These are phyloP conservation scores for Ophiostoma himal-ulmi DNA, from an alignment of 2,329 filamentous ascomycete species.

Conservation along the genomic window DNA sequence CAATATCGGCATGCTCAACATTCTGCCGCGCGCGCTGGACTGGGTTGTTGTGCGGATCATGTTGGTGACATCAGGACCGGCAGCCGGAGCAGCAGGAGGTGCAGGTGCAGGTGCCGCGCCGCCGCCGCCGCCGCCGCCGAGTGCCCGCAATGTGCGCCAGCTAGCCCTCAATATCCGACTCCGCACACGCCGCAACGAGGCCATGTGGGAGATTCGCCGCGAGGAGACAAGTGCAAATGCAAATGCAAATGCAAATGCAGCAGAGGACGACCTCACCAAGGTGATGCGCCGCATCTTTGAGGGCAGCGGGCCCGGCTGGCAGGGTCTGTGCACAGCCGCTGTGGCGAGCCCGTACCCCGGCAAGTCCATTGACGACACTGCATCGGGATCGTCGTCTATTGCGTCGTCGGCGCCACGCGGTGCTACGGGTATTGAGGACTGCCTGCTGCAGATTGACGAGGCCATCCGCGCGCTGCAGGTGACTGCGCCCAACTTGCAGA, in stretches of 20 bases:
- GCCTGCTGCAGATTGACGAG: slow-evolving; percentile 46
- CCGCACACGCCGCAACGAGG: slow-evolving; percentile 42
- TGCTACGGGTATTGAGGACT: slow-evolving; percentile 38
- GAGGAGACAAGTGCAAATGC: slow-evolving; percentile 19
- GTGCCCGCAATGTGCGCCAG: slow-evolving; percentile 30
- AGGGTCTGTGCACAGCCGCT: slow-evolving; percentile 44
- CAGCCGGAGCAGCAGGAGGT: not conserved
- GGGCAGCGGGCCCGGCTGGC: slow-evolving; percentile 41
- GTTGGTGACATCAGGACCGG: not conserved
- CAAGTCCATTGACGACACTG: not conserved
- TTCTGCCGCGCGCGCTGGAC: slow-evolving; percentile 51
- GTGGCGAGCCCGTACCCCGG: slow-evolving; percentile 35
- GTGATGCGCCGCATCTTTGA: slow-evolving; percentile 44
- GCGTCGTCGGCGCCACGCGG: not conserved
- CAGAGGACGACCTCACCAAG: slow-evolving; percentile 34
- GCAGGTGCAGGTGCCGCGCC: too few species aligned
- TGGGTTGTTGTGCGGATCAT: slow-evolving; percentile 47
- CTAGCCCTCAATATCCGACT: slow-evolving; percentile 51
- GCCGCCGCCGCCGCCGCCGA: not conserved
- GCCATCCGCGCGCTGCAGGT: slow-evolving; percentile 37
- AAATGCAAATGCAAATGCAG: slow-evolving; percentile 16
- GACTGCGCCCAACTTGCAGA: slow-evolving; percentile 16
- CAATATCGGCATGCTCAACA: slow-evolving; percentile 44
- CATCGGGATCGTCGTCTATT: not conserved
- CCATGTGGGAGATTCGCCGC: slow-evolving; percentile 49